A percentile compares a stretch with the other conserved stretches of the same genome.
Evolutionary conservation across 2,329 filamentous ascomycete genomes (phyloP).

Genomic region (Intubia oerlemansii): DNA sequence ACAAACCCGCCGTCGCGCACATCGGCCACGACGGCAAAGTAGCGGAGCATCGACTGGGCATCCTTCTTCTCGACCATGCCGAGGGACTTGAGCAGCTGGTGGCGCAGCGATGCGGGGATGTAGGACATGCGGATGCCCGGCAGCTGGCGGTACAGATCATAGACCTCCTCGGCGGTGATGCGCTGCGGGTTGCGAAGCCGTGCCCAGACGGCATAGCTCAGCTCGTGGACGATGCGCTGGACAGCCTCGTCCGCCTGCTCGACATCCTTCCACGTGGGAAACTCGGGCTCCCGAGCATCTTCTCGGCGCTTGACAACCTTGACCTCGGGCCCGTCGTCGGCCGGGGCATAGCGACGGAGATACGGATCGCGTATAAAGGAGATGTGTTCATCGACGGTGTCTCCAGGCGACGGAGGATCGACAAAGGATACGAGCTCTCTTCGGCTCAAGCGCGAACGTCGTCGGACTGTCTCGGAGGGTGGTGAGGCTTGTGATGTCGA

Average conservation of each 20-base stretch:
- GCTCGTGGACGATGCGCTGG: slow-evolving; percentile 15
- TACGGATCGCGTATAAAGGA: slow-evolving; percentile 30
- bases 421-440: slow-evolving; percentile 33
- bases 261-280: slow-evolving; percentile 21
- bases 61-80: slow-evolving; percentile 37
- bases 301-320: slow-evolving; percentile 26
- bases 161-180: slow-evolving; percentile 22
- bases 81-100: slow-evolving; percentile 44
- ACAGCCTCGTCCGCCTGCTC: slow-evolving; percentile 15
- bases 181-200: slow-evolving; percentile 20
- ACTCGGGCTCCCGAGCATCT: slow-evolving; percentile 26
- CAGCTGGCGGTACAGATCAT: slow-evolving; percentile 25
- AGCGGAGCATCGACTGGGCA: slow-evolving; percentile 50
- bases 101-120: slow-evolving; percentile 29
- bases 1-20: slow-evolving; percentile 54
- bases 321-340: slow-evolving; percentile 26
- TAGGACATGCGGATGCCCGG: slow-evolving; percentile 30
- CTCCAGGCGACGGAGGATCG: slow-evolving; percentile 23
- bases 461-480: too few relatives aligned
- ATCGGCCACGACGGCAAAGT: slow-evolving; percentile 67
- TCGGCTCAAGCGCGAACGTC: too few relatives aligned
- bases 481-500: too few relatives aligned
- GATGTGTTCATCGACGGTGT: slow-evolving; percentile 30
- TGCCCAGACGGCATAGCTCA: slow-evolving; percentile 19
- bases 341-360: slow-evolving; percentile 27